Evolutionary conservation across 768 basidiomycete genomes (phyloP).

Genomic region (Crepidotus variabilis): DNA sequence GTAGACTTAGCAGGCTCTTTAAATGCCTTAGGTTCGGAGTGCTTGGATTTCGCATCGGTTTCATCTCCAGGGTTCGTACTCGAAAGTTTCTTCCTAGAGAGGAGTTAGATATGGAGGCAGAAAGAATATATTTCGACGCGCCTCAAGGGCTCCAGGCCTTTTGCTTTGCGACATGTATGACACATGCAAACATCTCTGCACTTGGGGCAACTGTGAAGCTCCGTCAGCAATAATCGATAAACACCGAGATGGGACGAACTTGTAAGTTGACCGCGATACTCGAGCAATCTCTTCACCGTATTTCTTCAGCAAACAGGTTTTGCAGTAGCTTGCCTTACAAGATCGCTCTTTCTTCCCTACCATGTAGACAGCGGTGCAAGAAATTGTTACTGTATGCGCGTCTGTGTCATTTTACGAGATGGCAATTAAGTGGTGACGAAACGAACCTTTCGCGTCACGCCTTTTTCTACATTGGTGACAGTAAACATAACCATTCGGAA

Average conservation of each 20-base stretch:
- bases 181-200: constrained; percentile 71
- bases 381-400: constrained; percentile 22
- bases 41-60: background rate
- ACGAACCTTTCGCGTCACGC: constrained; percentile 47
- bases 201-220: constrained; percentile 54
- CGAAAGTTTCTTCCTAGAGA: constrained; percentile 10
- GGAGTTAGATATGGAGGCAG: background rate
- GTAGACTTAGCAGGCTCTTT: constrained; percentile 1
- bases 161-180: constrained; percentile 55
- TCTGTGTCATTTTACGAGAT: background rate
- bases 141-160: constrained; percentile 61
- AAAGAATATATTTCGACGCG: constrained; percentile 24
- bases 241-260: constrained; percentile 27
- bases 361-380: constrained; percentile 35
- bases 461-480: constrained; percentile 76
- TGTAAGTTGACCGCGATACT: constrained; percentile 43
- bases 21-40: constrained; percentile 3
- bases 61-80: constrained; percentile 10
- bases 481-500: constrained; percentile 42
- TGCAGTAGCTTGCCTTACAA: constrained; percentile 62
- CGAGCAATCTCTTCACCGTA: constrained; percentile 46
- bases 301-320: constrained; percentile 60
- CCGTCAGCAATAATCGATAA: background rate
- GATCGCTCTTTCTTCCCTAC: constrained; percentile 28
- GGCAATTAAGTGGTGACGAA: background rate